Conservation (phyloP, 2,329 filamentous ascomycete species). For the Verticillium klebahnii region DNA sequence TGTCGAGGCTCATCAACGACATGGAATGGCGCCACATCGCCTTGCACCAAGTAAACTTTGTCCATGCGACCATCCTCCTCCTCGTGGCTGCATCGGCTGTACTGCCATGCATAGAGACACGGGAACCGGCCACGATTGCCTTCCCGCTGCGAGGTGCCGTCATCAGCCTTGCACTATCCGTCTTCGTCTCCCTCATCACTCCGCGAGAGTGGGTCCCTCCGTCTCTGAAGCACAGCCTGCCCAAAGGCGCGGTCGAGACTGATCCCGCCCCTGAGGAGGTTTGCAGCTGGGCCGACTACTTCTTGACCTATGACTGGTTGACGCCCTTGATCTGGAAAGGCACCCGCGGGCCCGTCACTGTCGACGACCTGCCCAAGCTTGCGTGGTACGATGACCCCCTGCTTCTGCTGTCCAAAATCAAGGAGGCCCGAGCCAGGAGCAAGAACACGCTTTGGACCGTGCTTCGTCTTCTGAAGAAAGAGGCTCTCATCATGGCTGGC, state of each 20-base stretch:
- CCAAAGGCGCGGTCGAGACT: constrained; percentile 26
- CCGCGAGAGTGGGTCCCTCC: constrained; percentile 48
- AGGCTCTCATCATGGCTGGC: constrained; percentile 40
- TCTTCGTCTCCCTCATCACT: constrained; percentile 36
- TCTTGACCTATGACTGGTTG: constrained; percentile 46
- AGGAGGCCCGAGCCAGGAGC: constrained; percentile 35
- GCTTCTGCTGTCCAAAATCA: constrained; percentile 38
- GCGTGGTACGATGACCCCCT: constrained; percentile 53
- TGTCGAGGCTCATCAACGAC: constrained; percentile 35
- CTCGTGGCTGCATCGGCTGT: constrained; percentile 31
- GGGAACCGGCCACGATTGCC: constrained; percentile 20
- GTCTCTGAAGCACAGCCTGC: constrained; percentile 29
- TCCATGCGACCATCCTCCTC: constrained; percentile 30
- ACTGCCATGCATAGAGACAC: constrained; percentile 38
- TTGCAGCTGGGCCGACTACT: constrained; percentile 49
- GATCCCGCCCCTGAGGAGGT: constrained; percentile 46
- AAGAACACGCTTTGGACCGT: constrained; percentile 41
- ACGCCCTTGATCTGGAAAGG: constrained; percentile 45
- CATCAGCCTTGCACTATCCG: constrained; percentile 28
- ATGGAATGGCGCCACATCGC: constrained; percentile 39
- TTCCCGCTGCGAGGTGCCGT: constrained; percentile 26
- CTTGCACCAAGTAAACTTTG: constrained; percentile 45
- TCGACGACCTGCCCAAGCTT: constrained; percentile 42
- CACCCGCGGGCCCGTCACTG: constrained; percentile 35
- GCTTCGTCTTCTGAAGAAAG: constrained; percentile 34